These are phyloP conservation scores for Boletus vermiculosoides DNA, from an alignment of 768 basidiomycete species.

Conservation along the genomic window DNA sequence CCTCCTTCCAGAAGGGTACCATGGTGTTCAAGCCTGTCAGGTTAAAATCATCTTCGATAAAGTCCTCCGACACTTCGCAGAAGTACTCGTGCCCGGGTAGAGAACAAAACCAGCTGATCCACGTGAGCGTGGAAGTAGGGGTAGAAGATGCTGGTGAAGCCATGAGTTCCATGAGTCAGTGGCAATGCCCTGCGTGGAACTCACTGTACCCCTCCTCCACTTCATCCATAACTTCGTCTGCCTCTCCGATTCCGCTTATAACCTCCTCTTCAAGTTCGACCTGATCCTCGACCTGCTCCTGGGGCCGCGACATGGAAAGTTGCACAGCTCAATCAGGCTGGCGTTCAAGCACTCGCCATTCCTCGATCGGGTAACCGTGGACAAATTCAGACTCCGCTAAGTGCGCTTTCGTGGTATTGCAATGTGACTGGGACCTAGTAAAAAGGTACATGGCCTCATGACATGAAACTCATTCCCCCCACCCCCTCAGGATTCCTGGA, in stretches of 20 bases:
- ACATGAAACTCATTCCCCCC: not conserved
- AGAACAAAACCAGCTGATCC: slow-evolving; percentile 97
- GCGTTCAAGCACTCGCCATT: slow-evolving; percentile 12
- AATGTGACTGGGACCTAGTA: not conserved
- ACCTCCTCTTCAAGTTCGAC: slow-evolving; percentile 59
- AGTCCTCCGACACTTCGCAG: slow-evolving; percentile 97
- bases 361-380: slow-evolving; percentile 29
- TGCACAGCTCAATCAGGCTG: slow-evolving; percentile 27
- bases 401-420: not conserved
- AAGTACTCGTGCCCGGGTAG: slow-evolving; percentile 97
- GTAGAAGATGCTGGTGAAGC: slow-evolving; percentile 71
- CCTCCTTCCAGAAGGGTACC: slow-evolving; percentile 99
- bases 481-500: slow-evolving; percentile 20
- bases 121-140: slow-evolving; percentile 87
- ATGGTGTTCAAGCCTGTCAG: slow-evolving; percentile 91
- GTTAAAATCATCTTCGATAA: slow-evolving; percentile 99
- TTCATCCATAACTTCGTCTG: slow-evolving; percentile 79
- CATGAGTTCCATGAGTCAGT: slow-evolving; percentile 18
- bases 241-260: slow-evolving; percentile 56
- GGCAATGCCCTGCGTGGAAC: slow-evolving; percentile 33
- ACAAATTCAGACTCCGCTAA: slow-evolving; percentile 32
- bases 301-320: slow-evolving; percentile 38
- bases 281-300: slow-evolving; percentile 46
- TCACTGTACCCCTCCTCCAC: slow-evolving; percentile 72
- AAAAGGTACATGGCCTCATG: not conserved